These are phyloP conservation scores for Populus hybrid DNA, from an alignment of 441 rosid species.

Conservation along the genomic window DNA sequence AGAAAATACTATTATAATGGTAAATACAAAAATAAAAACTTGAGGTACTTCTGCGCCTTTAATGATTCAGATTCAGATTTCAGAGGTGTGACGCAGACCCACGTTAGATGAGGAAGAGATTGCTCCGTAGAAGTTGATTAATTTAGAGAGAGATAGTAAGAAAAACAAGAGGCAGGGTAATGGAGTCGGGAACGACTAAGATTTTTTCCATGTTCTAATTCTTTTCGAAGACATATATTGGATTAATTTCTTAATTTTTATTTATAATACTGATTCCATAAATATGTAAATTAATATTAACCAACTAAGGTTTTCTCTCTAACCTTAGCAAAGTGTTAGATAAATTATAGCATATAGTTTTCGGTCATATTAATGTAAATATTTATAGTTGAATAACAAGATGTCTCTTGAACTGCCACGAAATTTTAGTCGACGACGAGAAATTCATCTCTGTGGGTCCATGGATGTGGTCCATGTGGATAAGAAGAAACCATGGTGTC, in stretches of 20 bases:
- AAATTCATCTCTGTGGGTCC: not conserved
- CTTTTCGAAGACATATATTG: not conserved
- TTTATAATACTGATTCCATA: not conserved
- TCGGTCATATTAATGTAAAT: not conserved
- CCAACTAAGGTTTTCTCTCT: not conserved
- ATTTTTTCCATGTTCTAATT: too few species aligned
- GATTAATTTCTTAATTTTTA: too few species aligned
- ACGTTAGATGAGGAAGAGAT: not conserved
- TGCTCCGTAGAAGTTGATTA: not conserved
- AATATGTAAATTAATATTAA: too few species aligned
- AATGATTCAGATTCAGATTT: not conserved
- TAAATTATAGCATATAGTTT: not conserved
- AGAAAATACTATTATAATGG: not conserved
- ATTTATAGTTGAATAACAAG: too few species aligned
- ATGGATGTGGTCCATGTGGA: not conserved
- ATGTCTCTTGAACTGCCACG: not conserved
- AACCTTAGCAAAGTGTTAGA: not conserved
- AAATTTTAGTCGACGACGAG: not conserved
- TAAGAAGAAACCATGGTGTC: not conserved
- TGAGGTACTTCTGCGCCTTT: not conserved
- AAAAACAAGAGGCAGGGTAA: not conserved
- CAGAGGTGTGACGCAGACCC: not conserved
- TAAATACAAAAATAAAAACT: not conserved
- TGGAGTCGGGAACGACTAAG: not conserved
- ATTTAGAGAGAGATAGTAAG: not conserved